Evolutionary conservation across 176 grass and related monocot species (phyloP), one percentile per base, ranked within the genome.

Genomic region (Neostapfia colusana): DNA sequence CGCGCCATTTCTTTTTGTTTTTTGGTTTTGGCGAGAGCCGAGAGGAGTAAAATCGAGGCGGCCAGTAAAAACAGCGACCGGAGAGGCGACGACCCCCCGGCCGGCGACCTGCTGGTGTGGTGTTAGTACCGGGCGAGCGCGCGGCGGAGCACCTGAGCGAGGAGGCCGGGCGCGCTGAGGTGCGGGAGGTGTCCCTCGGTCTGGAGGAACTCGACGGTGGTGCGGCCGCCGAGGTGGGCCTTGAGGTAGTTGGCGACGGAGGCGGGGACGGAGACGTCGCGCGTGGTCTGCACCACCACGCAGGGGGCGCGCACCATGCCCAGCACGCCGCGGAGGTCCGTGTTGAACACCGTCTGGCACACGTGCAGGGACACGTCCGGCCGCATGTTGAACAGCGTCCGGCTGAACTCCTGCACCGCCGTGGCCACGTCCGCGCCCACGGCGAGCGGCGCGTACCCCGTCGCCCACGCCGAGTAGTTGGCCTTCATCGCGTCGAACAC

Each of bases 381-480:
- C 17, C 95, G 89, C 95, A 98, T 98, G 77, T 98, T 98, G 95
- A 98, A 98, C n/a, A 98, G 91, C 10, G 95, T 98, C n/a, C 95
- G 87, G 81, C 95, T 98, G 79, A 98, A 94, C 82, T 98, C 95
- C 41, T 90, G 89, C 76, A 98, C 95, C 63, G 89, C 95, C 67
- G 89, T 79, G 0, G 95, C 91, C 8, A 98, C 95, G 81, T 98
- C 95, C 11, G 95, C 91, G 1, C 95, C 95, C 44, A 98, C 95
- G 37, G 89, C 91, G 48, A 94, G 89, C 42, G 95, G 95, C 50
- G 95, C 95, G 72, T 92, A 98, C 23, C 95, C 95, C 49, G 51
- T 88, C 69, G 93, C 95, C 95, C 95, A 98, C 24, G 95, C 91
- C 55, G 78, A 67, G 79, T 98, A 98, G 89, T 98, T 98, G 27